Conservation (phyloP, 73 alveolate species). For the Tetrahymena elliotti region DNA sequence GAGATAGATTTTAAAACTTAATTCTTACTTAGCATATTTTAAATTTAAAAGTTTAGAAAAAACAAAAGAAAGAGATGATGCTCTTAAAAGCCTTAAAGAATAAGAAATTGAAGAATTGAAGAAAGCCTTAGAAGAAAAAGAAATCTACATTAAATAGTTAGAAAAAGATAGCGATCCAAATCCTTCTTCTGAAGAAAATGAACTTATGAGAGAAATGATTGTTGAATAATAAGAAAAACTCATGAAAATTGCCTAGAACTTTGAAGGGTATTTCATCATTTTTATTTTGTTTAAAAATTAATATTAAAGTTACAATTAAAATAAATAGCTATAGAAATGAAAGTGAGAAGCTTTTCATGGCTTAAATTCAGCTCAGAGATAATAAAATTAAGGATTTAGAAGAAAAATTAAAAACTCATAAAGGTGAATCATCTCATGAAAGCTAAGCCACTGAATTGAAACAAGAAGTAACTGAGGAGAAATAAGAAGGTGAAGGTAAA, state of each 20-base stretch:
- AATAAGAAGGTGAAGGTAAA: neutral
- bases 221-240: neutral
- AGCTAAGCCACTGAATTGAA: neutral
- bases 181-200: neutral
- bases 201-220: neutral
- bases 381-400: neutral
- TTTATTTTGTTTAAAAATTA: neutral
- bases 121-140: neutral
- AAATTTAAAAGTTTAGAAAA: neutral
- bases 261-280: neutral
- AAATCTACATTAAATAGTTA: neutral
- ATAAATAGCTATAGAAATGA: neutral
- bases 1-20: neutral
- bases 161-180: neutral
- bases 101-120: neutral
- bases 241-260: neutral
- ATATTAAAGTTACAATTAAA: neutral
- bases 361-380: neutral
- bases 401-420: neutral
- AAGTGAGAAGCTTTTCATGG: neutral
- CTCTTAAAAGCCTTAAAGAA: neutral
- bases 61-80: neutral
- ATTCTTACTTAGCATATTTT: neutral
- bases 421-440: neutral
- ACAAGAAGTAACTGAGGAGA: neutral